phyloP scores from a whole-genome alignment of 2,329 filamentous ascomycete genomes.

The Diaporthe citri region DNA sequence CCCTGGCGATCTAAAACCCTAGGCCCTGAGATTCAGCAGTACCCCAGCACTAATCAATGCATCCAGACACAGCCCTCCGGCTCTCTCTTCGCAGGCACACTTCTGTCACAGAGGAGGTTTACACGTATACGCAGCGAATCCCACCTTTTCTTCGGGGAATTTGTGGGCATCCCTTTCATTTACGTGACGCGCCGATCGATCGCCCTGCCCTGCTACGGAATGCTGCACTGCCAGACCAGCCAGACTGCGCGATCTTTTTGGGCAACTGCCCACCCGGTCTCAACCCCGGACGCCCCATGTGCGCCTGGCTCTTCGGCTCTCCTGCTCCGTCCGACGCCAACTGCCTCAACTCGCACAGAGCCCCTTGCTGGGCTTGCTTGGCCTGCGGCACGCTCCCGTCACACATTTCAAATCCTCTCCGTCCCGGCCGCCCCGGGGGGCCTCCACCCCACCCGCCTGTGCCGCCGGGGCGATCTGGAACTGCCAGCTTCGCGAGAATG shows the following conservation, averaged over 20 bases:
- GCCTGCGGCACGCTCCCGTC: slow-evolving; percentile 22
- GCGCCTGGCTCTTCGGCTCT: slow-evolving; percentile 12
- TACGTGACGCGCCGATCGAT: slow-evolving; percentile 26
- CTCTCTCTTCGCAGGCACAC: neutral
- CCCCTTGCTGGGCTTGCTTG: slow-evolving; percentile 4
- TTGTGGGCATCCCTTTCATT: slow-evolving; percentile 31
- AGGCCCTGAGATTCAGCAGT: slow-evolving; percentile 6
- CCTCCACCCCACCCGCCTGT: slow-evolving; percentile 6
- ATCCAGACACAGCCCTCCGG: neutral
- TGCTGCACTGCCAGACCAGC: slow-evolving; percentile 3
- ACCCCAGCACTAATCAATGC: slow-evolving; percentile 19
- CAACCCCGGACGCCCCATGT: slow-evolving; percentile 3
- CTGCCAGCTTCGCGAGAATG: neutral
- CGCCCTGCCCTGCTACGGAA: neutral
- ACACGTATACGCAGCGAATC: slow-evolving; percentile 13
- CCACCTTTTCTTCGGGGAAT: slow-evolving; percentile 8
- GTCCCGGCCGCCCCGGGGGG: slow-evolving; percentile 9
- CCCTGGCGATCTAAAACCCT: slow-evolving; percentile 19
- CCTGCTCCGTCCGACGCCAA: slow-evolving; percentile 25
- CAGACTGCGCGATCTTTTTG: neutral
- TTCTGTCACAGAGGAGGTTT: neutral
- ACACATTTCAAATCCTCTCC: slow-evolving; percentile 2
- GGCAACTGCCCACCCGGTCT: neutral
- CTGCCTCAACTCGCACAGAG: slow-evolving; percentile 22
- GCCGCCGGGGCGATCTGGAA: slow-evolving; percentile 22